Percentiles rank a stretch among this genome's conserved stretches.
These are phyloP conservation scores for Vairimorpha necatrix DNA, from an alignment of 371 early-diverging fungal genomes.

Conservation along the genomic window DNA sequence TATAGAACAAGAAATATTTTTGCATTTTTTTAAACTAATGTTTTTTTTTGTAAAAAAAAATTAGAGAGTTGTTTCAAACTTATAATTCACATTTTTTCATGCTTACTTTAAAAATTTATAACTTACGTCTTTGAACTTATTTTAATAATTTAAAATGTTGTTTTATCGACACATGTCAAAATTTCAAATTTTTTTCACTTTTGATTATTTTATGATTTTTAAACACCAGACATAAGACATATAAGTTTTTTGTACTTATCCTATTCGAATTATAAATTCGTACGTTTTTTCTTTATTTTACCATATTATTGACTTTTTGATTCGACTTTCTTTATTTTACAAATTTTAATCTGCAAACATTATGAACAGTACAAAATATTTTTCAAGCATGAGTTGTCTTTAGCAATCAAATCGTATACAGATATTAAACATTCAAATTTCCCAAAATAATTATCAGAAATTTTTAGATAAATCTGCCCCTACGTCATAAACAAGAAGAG, in stretches of 20 bases:
- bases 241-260: not conserved
- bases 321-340: constrained; percentile 50
- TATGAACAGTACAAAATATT: constrained; percentile 72
- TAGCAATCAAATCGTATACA: constrained; percentile 85
- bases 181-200: too few relatives aligned
- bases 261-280: not conserved
- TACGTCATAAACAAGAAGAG: constrained; percentile 85
- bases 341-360: constrained; percentile 66
- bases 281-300: not conserved
- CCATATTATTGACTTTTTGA: not conserved
- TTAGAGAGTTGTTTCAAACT: too few relatives aligned
- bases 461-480: constrained; percentile 88
- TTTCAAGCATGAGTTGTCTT: constrained; percentile 72
- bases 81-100: too few relatives aligned
- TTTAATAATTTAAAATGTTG: too few relatives aligned
- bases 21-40: too few relatives aligned
- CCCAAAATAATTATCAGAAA: constrained; percentile 98
- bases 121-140: too few relatives aligned
- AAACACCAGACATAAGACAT: not conserved
- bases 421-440: constrained; percentile 91
- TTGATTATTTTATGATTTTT: too few relatives aligned
- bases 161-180: too few relatives aligned
- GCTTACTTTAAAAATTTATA: too few relatives aligned
- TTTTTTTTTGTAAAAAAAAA: too few relatives aligned
- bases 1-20: too few relatives aligned